Evolutionary conservation across 805 yeast genomes (phyloP).

Genomic region (Barnettozyma sp.): DNA sequence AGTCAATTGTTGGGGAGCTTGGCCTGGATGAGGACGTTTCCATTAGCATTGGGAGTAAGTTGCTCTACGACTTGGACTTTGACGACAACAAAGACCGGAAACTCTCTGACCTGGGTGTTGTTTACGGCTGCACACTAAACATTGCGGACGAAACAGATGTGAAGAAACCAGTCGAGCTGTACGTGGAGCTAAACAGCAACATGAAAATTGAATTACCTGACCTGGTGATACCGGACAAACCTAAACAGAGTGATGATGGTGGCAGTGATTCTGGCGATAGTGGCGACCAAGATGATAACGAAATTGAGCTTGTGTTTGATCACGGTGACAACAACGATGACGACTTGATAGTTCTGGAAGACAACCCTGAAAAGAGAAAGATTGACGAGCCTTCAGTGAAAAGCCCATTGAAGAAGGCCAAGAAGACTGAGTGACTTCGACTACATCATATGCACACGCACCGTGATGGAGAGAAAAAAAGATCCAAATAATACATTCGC

Average conservation of each 20-base stretch:
- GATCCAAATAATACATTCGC: no score
- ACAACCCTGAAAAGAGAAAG: conserved; percentile 21
- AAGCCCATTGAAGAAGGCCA: conserved; percentile 4
- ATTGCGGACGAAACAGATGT: conserved; percentile 77
- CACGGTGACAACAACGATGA: conserved; percentile 18
- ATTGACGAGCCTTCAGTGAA: conserved; percentile 4
- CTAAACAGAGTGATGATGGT: conserved; percentile 17
- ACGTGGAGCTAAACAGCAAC: conserved; percentile 30
- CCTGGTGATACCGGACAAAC: conserved; percentile 27
- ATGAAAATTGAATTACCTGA: conserved; percentile 27
- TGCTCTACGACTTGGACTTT: conserved; percentile 81
- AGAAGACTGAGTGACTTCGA: no score
- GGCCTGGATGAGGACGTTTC: conserved; percentile 50
- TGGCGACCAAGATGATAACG: conserved; percentile 20
- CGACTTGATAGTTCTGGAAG: conserved; percentile 15
- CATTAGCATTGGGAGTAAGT: conserved; percentile 45
- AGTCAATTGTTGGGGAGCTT: conserved; percentile 40
- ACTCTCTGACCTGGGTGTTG: conserved; percentile 47
- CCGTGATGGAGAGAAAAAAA: no score
- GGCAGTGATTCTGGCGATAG: no score
- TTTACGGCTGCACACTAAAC: conserved; percentile 54
- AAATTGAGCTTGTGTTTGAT: conserved; percentile 12
- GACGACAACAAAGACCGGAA: conserved; percentile 60
- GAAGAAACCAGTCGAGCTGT: conserved; percentile 56
- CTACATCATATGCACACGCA: background rate